These are phyloP conservation scores for Phytophthora pinifolia DNA, from an alignment of 352 stramenopile genomes.

Conservation along the genomic window DNA sequence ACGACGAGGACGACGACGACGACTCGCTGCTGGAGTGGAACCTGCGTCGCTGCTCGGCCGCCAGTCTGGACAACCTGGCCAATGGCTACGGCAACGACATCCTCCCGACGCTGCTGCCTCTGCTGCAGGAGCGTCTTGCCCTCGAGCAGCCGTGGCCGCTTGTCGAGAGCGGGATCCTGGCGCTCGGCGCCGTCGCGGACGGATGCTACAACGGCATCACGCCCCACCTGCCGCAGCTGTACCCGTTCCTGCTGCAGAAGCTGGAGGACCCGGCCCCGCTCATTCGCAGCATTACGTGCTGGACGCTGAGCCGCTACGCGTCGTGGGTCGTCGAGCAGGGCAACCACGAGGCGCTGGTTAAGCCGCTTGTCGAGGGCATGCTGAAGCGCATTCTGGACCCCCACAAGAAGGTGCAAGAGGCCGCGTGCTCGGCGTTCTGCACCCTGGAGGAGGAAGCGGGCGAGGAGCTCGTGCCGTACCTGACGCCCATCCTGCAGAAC, in stretches of 20 bases:
- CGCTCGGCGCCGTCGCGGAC: conserved; percentile 95
- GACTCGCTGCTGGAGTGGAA: conserved; percentile 96
- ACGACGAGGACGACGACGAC: conserved; percentile 88
- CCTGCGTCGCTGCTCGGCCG: conserved; percentile 93
- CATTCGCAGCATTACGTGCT: conserved; percentile 94
- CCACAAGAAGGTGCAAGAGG: conserved; percentile 96
- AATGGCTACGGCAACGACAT: conserved; percentile 94
- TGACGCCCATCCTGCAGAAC: conserved; percentile 91
- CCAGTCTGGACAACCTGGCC: conserved; percentile 94
- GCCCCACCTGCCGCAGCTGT: conserved; percentile 90
- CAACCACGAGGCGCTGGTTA: conserved; percentile 76
- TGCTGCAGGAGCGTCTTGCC: conserved; percentile 90
- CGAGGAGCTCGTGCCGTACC: conserved; percentile 92
- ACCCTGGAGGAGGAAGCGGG: conserved; percentile 93
- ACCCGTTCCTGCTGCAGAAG: conserved; percentile 95
- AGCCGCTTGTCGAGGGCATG: conserved; percentile 85
- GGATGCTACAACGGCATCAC: conserved; percentile 93
- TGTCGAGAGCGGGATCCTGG: conserved; percentile 94
- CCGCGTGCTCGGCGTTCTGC: conserved; percentile 93
- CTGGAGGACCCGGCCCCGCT: conserved; percentile 88
- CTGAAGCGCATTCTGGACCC: conserved; percentile 87
- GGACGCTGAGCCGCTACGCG: conserved; percentile 93
- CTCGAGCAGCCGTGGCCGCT: conserved; percentile 92
- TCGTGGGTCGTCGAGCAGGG: conserved; percentile 92
- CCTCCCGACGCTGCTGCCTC: conserved; percentile 90